These are phyloP conservation scores for Pseudogymnoascus sp. DNA, from an alignment of 2,329 filamentous ascomycete species.

Conservation along the genomic window DNA sequence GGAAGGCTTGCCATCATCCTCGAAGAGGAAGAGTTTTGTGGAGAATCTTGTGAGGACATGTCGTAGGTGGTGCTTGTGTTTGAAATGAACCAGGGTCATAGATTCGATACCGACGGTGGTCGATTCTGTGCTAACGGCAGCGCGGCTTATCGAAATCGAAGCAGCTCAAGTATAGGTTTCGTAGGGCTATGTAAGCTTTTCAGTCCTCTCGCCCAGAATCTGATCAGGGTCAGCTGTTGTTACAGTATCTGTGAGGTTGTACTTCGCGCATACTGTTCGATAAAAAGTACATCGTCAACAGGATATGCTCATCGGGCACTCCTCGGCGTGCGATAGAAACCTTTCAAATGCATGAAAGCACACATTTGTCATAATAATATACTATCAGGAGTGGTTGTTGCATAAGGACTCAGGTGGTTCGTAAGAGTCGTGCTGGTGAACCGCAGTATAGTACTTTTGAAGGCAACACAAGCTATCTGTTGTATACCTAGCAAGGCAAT, in stretches of 20 bases:
- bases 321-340: background rate
- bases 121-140: background rate
- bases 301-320: constrained; percentile 3
- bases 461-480: background rate
- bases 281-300: constrained; percentile 3
- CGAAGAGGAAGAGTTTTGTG: constrained; percentile 15
- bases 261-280: background rate
- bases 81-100: background rate
- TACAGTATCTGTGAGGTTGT: background rate
- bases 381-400: background rate
- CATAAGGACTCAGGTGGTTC: background rate
- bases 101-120: background rate
- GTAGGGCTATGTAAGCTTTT: background rate
- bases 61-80: background rate
- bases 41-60: constrained; percentile 26
- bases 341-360: constrained; percentile 3
- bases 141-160: background rate
- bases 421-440: background rate
- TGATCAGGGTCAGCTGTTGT: background rate
- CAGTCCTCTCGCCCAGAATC: background rate
- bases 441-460: background rate
- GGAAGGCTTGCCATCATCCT: constrained; percentile 16
- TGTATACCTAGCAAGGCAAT: background rate
- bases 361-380: background rate
- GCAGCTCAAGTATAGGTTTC: background rate